These are phyloP conservation scores for Eimeria necatrix DNA, from an alignment of 169 alveolate genomes.

Conservation along the genomic window DNA sequence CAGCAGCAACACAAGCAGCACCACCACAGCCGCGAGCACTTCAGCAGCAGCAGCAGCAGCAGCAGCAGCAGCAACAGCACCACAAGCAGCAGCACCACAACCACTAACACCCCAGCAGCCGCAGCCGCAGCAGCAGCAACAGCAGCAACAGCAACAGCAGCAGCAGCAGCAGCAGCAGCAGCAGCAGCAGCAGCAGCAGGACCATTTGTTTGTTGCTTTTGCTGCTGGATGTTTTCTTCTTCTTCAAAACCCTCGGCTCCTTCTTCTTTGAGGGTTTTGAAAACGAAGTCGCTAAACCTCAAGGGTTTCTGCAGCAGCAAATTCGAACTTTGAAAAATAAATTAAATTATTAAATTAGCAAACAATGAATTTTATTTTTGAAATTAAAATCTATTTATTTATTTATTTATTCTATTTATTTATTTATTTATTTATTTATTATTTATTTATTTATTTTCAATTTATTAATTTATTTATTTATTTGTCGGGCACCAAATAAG, in stretches of 20 bases:
- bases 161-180: neutral
- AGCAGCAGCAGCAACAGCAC: no score
- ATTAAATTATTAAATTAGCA: no score
- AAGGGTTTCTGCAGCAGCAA: constrained; percentile 50
- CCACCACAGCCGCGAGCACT: no score
- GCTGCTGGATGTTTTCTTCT: neutral
- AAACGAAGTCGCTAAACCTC: constrained; percentile 80
- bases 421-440: no score
- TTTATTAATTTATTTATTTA: neutral
- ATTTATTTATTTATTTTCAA: no score
- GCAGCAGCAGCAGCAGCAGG: constrained; percentile 19
- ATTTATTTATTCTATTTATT: no score
- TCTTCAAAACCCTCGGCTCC: constrained; percentile 54
- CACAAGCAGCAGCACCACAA: no score
- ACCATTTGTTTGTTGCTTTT: neutral
- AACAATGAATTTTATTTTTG: neutral
- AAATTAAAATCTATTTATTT: no score
- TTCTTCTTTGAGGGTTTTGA: constrained; percentile 47
- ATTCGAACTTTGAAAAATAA: neutral
- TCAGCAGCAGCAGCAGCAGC: neutral
- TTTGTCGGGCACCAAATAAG: neutral
- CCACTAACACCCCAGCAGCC: neutral
- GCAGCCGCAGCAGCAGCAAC: neutral
- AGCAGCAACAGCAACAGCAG: neutral
- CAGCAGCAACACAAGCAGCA: no score